phyloP scores from a whole-genome alignment of 169 alveolate genomes.

The Eimeria falciformis region DNA sequence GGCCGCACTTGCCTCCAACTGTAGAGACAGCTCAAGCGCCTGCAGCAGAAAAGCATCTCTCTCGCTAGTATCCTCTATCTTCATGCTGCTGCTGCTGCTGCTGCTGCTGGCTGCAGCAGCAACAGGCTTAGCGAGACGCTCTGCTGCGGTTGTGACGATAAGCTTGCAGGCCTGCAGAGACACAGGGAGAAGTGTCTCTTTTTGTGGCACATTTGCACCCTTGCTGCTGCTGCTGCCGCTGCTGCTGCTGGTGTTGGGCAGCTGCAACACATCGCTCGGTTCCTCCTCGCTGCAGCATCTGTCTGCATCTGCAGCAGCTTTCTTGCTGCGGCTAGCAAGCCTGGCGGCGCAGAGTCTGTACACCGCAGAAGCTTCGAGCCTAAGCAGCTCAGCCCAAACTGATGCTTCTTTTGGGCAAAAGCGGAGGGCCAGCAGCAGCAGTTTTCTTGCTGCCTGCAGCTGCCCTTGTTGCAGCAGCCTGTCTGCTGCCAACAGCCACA shows the following conservation, averaged over 20 bases:
- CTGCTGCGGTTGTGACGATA: neutral
- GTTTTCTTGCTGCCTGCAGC: conserved; percentile 37
- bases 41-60: conserved; percentile 1
- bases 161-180: neutral
- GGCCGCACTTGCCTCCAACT: conserved; percentile 13
- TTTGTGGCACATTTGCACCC: neutral
- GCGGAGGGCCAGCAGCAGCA: conserved; percentile 67
- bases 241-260: neutral
- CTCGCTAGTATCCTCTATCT: neutral
- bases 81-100: neutral
- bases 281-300: neutral
- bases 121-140: neutral
- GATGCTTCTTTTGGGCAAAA: neutral
- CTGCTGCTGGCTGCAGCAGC: neutral
- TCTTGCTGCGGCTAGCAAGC: neutral
- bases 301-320: conserved; percentile 27
- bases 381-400: conserved; percentile 31
- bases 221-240: neutral
- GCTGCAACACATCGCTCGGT: neutral
- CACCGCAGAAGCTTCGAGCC: conserved; percentile 29
- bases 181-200: neutral
- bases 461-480: conserved; percentile 68
- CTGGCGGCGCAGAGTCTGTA: neutral
- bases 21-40: conserved; percentile 28
- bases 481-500: conserved; percentile 67